Evolutionary conservation across 192 early-diverging fungal species (phyloP).

Genomic region (Backusella parvicylindrica): DNA sequence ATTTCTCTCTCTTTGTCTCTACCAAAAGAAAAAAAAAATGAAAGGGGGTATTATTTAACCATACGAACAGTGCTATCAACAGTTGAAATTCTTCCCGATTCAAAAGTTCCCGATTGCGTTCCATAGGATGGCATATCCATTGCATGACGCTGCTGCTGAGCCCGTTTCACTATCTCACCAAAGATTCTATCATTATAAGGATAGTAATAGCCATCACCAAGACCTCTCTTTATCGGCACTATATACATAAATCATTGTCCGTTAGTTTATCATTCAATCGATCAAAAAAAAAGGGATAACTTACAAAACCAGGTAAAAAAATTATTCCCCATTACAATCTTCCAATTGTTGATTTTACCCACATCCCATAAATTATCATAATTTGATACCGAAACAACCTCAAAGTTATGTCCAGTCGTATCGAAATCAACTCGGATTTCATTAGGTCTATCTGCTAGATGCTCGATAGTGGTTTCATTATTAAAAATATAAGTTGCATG

Average conservation of each 20-base stretch:
- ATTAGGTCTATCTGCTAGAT: constrained; percentile 28
- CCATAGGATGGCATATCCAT: neutral
- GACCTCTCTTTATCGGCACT: constrained; percentile 27
- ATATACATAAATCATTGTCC: neutral
- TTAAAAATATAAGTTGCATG: constrained; percentile 42
- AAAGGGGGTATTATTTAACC: neutral
- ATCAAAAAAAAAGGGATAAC: neutral
- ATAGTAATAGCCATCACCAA: constrained; percentile 27
- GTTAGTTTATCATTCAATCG: neutral
- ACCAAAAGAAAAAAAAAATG: neutral
- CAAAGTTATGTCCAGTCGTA: constrained; percentile 25
- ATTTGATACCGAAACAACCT: constrained; percentile 33
- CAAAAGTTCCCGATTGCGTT: neutral
- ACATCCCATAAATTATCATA: constrained; percentile 41
- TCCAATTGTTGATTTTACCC: constrained; percentile 44
- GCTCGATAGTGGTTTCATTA: constrained; percentile 50
- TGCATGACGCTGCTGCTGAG: constrained; percentile 9
- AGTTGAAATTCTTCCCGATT: neutral
- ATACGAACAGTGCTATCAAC: neutral
- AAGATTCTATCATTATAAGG: constrained; percentile 24
- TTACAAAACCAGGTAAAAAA: constrained; percentile 32
- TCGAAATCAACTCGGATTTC: constrained; percentile 43
- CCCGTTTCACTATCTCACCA: constrained; percentile 13
- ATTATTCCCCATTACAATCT: constrained; percentile 41
- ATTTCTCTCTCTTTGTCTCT: neutral